Percentiles rank a stretch among this genome's conserved stretches.
Conservation (phyloP, 2,329 filamentous ascomycete species). For the Aspergillus novofumigatus region DNA sequence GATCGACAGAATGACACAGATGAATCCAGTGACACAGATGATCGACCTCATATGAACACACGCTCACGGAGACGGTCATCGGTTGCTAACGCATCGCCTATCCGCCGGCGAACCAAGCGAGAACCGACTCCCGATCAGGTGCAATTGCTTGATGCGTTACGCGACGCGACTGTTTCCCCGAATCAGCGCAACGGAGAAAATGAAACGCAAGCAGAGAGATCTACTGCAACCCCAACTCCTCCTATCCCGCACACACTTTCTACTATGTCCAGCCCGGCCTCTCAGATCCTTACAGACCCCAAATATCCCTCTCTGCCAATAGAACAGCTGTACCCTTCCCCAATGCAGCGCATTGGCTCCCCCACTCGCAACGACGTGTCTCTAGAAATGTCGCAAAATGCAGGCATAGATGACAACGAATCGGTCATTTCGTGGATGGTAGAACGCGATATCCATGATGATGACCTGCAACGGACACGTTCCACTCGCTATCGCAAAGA, state of each 20-base stretch:
- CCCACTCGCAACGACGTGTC: slow-evolving; percentile 6
- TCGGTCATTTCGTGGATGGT: slow-evolving; percentile 32
- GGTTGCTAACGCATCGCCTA: slow-evolving; percentile 13
- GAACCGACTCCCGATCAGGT: slow-evolving; percentile 33
- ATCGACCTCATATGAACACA: slow-evolving; percentile 10
- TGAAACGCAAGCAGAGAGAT: slow-evolving; percentile 8
- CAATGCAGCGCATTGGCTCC: slow-evolving; percentile 18
- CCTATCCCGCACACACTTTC: slow-evolving; percentile 32
- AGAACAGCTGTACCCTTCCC: slow-evolving; percentile 27
- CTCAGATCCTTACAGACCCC: slow-evolving; percentile 18
- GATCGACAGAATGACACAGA: slow-evolving; percentile 23
- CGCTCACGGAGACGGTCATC: slow-evolving; percentile 9
- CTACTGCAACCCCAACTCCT: slow-evolving; percentile 32
- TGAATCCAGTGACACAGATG: slow-evolving; percentile 1
- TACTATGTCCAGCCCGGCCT: slow-evolving; percentile 27
- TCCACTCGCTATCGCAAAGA: slow-evolving; percentile 19
- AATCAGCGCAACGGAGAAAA: slow-evolving; percentile 8
- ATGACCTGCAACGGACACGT: slow-evolving; percentile 32
- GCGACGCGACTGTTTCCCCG: slow-evolving; percentile 23
- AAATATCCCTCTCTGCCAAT: slow-evolving; percentile 14
- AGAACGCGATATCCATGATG: slow-evolving; percentile 35
- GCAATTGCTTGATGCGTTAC: slow-evolving; percentile 27
- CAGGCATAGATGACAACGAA: slow-evolving; percentile 27
- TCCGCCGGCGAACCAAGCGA: slow-evolving; percentile 20
- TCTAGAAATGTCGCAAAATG: slow-evolving; percentile 17